Evolutionary conservation across 2,329 filamentous ascomycete species (phyloP), one percentile per base, ranked within the genome.

Genomic region (Cryphonectria carpinicola): DNA sequence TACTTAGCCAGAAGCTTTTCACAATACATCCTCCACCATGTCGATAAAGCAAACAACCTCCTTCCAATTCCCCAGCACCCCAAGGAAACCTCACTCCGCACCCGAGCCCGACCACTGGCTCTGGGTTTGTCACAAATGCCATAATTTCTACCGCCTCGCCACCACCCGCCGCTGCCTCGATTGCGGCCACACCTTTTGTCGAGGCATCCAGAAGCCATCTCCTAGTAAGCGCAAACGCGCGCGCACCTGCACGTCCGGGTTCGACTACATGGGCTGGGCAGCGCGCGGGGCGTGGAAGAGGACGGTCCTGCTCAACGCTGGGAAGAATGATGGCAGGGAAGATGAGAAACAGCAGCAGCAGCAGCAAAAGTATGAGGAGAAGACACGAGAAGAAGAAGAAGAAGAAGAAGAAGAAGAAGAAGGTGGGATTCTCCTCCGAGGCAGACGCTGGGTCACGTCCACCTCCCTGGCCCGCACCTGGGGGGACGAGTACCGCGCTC

Each of bases 161-260:
- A 76, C 74, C 71, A 83, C 81, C 61, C 78, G 79, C 13, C 76
- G 79, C 32, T 81, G 83, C 66, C 78, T 84, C 62, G 75, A 78
- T 54, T 82, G 82, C 77, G 75, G 76, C 68, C 80, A 82, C 76
- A 65, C 64, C 41, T 77, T 80, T 71, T 83, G 82, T 75, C 77
- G 65, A 1, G 54, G 65, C 62, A 17, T n/a, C 43, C 4, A 49
- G 11, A 43, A 75, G 35, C 72, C 74, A 0, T 75, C 77, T 4
- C 32, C 10, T 39, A 39, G 63, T 25, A 64, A 70, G 60, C 61
- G 62, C 56, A 67, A 67, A 56, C 68, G 71, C 52, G 22, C 58
- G 62, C 70, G 74, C 28, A 69, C 67, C 8, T 80, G 78, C 73
- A 65, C 14, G 25, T 63, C 75, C 70, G 74, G 78, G 64, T 81